Evolutionary conservation across 2,329 filamentous ascomycete species (phyloP).

Genomic region (Daldinia sp.): DNA sequence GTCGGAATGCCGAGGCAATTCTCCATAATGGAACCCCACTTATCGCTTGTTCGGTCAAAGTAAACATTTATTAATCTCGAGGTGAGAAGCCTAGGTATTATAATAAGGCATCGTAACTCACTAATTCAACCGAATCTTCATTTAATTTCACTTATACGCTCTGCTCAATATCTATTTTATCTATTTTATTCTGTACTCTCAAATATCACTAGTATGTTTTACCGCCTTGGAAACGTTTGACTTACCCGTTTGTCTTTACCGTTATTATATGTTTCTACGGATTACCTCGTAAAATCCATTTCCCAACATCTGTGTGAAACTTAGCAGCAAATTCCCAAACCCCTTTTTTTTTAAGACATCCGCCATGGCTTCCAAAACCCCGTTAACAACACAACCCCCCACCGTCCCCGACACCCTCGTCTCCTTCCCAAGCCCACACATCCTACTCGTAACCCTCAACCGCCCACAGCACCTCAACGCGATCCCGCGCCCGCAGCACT

Average conservation of each 20-base stretch:
- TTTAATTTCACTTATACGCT: neutral
- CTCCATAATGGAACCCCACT: constrained; percentile 8
- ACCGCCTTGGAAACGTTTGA: too few relatives aligned
- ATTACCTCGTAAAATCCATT: neutral
- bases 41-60: neutral
- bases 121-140: neutral
- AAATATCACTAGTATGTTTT: too few relatives aligned
- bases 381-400: constrained; percentile 51
- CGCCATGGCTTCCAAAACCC: constrained; percentile 13
- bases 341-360: neutral
- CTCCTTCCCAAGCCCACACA: constrained; percentile 61
- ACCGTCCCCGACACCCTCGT: constrained; percentile 52
- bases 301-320: neutral
- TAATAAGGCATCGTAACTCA: neutral
- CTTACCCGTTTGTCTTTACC: neutral
- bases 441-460: constrained; percentile 68
- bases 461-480: constrained; percentile 67
- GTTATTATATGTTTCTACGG: neutral
- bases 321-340: neutral
- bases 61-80: neutral
- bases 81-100: neutral
- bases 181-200: neutral
- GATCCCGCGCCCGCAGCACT: constrained; percentile 59
- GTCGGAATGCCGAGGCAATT: constrained; percentile 31
- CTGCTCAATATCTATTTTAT: neutral